Evolutionary conservation across 208 protist genomes (phyloP).

Genomic region (Trypanosoma rangeli): DNA sequence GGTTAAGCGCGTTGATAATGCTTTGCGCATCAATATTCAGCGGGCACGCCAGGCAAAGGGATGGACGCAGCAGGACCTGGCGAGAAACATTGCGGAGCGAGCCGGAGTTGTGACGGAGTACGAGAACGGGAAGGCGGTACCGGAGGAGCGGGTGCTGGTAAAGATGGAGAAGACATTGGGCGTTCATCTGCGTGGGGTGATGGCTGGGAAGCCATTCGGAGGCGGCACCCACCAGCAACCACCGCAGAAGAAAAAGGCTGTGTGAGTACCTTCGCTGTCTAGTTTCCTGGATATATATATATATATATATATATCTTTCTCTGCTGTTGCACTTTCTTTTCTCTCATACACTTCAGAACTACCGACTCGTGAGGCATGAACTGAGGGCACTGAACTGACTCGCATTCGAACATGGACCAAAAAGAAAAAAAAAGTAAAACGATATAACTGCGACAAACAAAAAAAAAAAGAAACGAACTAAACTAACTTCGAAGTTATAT

Average conservation of each 20-base stretch:
- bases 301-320: constrained; percentile 16
- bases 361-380: not conserved
- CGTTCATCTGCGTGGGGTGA: constrained; percentile 91
- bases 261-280: constrained; percentile 5
- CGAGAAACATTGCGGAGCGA: constrained; percentile 80
- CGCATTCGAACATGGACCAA: not conserved
- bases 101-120: constrained; percentile 91
- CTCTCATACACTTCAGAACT: not conserved
- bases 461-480: not conserved
- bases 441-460: not conserved
- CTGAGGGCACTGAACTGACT: not conserved
- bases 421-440: not conserved
- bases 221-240: constrained; percentile 55
- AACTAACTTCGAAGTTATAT: not conserved
- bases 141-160: constrained; percentile 88
- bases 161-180: constrained; percentile 95
- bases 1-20: constrained; percentile 83
- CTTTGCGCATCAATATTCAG: constrained; percentile 78
- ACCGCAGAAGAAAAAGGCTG: constrained; percentile 34
- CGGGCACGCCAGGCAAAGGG: constrained; percentile 79
- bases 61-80: constrained; percentile 89
- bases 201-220: constrained; percentile 77
- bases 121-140: constrained; percentile 92
- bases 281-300: constrained; percentile 8
- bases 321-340: constrained; percentile 5